Base-by-base conservation (phyloP, 2,329 filamentous ascomycete genomes). In the Cladosporium austrohemisphaericum region DNA sequence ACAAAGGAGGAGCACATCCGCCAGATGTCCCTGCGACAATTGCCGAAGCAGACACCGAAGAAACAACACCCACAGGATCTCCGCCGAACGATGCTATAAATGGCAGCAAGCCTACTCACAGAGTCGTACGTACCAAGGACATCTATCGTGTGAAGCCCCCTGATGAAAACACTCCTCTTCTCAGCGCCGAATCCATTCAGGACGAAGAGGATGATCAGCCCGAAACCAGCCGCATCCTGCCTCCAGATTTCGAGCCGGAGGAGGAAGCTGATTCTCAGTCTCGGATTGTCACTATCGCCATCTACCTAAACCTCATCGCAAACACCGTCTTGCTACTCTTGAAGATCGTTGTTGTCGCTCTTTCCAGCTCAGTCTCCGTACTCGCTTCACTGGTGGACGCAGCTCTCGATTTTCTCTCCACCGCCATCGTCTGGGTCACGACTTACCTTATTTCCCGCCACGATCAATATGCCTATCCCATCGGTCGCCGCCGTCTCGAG, bases 251-350 rank as follows among this genome's bases (percentile, higher is more conserved):
- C 49, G 84, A 86, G 35, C 68, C 70, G 0, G 77, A 80, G 51
- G 86, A 90, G 55, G 85, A 84, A 50, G 78, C 90, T 2, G 85
- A 90, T 61, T 88, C 84, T 55, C 77, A 83, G 40, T 84, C 85
- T 52, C 81, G 79, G 13, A 80, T 95, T 41, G 89, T 96, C 41
- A 85, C 83, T n/a, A 63, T 93, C 16, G 91, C 92, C 33, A 93
- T 97, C 60, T 92, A 90, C 66, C 71, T 94, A 66, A 95, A 94
- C 64, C 79, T 94, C 41, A 70, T 79, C 18, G 90, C 89, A 51
- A 95, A 95, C 64, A 74, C 81, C 2, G 71, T 88, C 35, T 76
- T 95, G 2, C 77, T 95, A 3, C 77, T 78, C 5, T 81, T 88
- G 52, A 95, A 95, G 66, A 79, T 90, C 43, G 77, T 80, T 31